phyloP scores from a whole-genome alignment of 2,329 filamentous ascomycete species.

The Aureobasidium sp. region DNA sequence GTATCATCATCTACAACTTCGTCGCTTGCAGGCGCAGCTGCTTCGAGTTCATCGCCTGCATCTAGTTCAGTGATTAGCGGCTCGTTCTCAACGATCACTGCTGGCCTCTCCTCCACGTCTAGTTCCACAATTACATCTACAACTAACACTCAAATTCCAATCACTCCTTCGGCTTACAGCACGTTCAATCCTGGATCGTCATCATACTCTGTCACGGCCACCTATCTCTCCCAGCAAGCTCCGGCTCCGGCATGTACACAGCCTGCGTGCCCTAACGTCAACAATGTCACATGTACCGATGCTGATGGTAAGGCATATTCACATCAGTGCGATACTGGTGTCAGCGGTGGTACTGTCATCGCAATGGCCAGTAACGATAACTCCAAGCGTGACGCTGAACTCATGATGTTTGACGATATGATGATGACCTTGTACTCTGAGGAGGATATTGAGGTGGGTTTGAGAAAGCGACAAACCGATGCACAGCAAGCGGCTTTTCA shows the following conservation, averaged over 20 bases:
- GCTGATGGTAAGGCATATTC: constrained; percentile 14
- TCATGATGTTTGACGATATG: constrained; percentile 12
- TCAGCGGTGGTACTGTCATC: constrained; percentile 11
- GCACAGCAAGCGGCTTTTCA: constrained; percentile 9
- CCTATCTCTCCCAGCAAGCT: constrained; percentile 1
- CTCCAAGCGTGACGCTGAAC: constrained; percentile 3
- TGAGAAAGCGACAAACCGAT: neutral
- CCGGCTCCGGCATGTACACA: constrained; percentile 8
- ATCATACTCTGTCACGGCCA: neutral
- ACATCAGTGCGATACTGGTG: neutral
- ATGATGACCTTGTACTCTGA: constrained; percentile 5
- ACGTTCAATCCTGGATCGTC: neutral
- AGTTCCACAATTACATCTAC: neutral
- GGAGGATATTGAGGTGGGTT: neutral
- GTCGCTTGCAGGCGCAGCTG: neutral
- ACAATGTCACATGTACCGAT: constrained; percentile 9
- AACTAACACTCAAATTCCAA: neutral
- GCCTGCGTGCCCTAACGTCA: constrained; percentile 1
- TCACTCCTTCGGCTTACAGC: constrained; percentile 2
- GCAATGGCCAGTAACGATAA: neutral
- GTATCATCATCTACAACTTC: too few relatives aligned
- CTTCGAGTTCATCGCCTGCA: neutral
- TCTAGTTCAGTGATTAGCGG: neutral
- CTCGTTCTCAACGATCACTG: neutral
- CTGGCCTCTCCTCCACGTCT: neutral